Evolutionary conservation across 1,139 yeast genomes (phyloP).

Genomic region (Candida labiduridarum): DNA sequence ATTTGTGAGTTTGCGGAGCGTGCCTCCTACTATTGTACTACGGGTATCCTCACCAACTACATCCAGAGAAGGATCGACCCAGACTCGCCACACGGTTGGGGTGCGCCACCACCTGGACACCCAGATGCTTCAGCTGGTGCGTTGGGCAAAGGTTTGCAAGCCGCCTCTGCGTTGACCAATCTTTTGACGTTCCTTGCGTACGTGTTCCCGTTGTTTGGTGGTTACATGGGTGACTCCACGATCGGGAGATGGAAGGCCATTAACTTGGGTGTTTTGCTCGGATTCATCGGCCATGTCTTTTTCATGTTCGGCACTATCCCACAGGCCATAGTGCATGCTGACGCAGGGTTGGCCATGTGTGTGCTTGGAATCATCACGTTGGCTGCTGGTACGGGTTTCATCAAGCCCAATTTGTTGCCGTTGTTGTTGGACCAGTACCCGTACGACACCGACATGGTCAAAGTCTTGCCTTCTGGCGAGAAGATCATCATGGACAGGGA

Average conservation of each 20-base stretch:
- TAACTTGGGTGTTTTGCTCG: conserved; percentile 42
- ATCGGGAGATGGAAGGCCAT: conserved; percentile 46
- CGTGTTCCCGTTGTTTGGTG: conserved; percentile 46
- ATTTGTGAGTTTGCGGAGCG: conserved; percentile 49
- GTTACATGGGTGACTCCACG: conserved; percentile 44
- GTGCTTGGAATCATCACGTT: conserved; percentile 38
- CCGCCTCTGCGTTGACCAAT: conserved; percentile 43
- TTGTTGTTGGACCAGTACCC: conserved; percentile 53
- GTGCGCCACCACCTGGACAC: conserved; percentile 45
- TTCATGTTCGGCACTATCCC: conserved; percentile 47
- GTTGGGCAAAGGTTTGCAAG: conserved; percentile 42
- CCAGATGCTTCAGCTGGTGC: conserved; percentile 41
- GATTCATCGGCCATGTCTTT: conserved; percentile 39
- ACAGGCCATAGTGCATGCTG: conserved; percentile 33
- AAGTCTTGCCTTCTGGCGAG: conserved; percentile 61
- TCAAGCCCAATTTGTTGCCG: conserved; percentile 54
- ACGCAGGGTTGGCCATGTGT: conserved; percentile 36
- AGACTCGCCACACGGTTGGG: conserved; percentile 50
- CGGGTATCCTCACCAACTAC: conserved; percentile 44
- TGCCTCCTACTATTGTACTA: conserved; percentile 47
- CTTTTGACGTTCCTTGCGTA: conserved; percentile 45
- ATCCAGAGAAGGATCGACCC: conserved; percentile 52
- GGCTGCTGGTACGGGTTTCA: conserved; percentile 50
- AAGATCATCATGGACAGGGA: conserved; percentile 72
- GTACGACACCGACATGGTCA: conserved; percentile 59